A percentile compares a stretch with the other conserved stretches of the same genome.
Conservation (phyloP, 176 grass and related monocot species). For the Panicum miliaceum region DNA sequence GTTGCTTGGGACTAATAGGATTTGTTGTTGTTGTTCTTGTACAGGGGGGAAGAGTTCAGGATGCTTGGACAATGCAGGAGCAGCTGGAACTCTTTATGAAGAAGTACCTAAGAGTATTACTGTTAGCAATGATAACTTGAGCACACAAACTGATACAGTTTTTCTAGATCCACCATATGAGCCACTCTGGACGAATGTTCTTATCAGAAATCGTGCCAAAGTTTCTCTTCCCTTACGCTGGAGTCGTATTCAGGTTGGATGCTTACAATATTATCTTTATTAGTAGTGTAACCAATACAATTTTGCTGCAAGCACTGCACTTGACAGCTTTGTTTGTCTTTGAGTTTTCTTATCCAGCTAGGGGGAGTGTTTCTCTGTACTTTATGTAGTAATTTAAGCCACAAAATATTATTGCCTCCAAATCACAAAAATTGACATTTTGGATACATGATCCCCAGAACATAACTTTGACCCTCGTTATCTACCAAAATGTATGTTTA, state of each 20-base stretch:
- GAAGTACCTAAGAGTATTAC: slow-evolving; percentile 93
- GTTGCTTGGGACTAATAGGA: background rate
- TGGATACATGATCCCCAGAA: background rate
- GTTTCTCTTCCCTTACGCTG: slow-evolving; percentile 90
- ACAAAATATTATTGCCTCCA: background rate
- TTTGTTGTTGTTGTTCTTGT: background rate
- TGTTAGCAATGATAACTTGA: slow-evolving; percentile 91
- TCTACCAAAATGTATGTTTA: background rate
- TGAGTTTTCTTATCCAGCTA: slow-evolving; percentile 16
- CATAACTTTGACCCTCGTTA: background rate
- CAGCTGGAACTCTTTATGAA: slow-evolving; percentile 97
- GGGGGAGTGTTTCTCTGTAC: background rate
- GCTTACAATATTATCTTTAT: slow-evolving; percentile 18
- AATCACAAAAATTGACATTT: background rate
- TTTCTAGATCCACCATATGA: slow-evolving; percentile 85
- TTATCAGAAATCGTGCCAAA: slow-evolving; percentile 86
- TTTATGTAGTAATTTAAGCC: slow-evolving; percentile 19
- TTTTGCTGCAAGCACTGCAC: slow-evolving; percentile 11
- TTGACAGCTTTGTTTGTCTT: background rate
- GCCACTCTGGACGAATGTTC: slow-evolving; percentile 98
- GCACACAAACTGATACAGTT: slow-evolving; percentile 93
- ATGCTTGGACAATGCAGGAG: slow-evolving; percentile 82
- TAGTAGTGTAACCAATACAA: slow-evolving; percentile 22
- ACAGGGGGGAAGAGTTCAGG: slow-evolving; percentile 83
- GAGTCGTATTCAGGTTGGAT: slow-evolving; percentile 91